Base-by-base conservation (phyloP, 306 rosid genomes). In the Ammopiptanthus mongolicus region DNA sequence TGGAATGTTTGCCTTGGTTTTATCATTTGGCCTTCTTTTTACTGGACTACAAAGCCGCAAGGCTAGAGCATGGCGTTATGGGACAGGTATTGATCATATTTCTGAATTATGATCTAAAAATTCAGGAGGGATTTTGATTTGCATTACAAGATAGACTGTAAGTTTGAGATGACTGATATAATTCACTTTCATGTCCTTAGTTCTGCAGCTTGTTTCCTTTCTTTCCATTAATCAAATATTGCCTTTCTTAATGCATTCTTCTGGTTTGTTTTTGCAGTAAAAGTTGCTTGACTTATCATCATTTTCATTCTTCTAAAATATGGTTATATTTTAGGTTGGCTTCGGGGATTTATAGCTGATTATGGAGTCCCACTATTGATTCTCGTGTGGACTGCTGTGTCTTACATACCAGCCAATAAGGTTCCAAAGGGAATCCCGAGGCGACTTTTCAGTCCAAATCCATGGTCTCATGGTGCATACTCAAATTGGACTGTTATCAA, bases 1-100 rank as follows among this genome's bases (percentile, higher is more conserved):
- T 84, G 98, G 98, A 81, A 93, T 91, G 98, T 93, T 93, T 86
- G 98, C 97, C 3, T 81, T 93, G 69, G 96, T 93, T 81, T 82
- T 93, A 41, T 91, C 98, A 23, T 93, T 93, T 25, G 97, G 98
- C 78, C 98, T 93, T 72, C 97, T 91, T 69, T 82, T 81, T 22
- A 93, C 96, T 10, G 96, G 94, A 69, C 84, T 93, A 17, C 81
- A 73, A 83, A 93, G 98, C 81, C 97, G 98, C 61, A 93, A 89
- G 71, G 97, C 98, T 74, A 88, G 98, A 89, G 88, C 93, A 14
- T 93, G 98, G 98, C 96, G 97, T 66, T 93, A 91, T 74, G 98
- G 97, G 60, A 75, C 98, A 74, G 98, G 98, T 93, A 81, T 52
- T 79, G 23, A 5, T 52, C 69, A 75, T 19, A 31, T 25, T 42